These are phyloP conservation scores for Fusarium marasasianum DNA, from an alignment of 2,329 filamentous ascomycete species.

Conservation along the genomic window DNA sequence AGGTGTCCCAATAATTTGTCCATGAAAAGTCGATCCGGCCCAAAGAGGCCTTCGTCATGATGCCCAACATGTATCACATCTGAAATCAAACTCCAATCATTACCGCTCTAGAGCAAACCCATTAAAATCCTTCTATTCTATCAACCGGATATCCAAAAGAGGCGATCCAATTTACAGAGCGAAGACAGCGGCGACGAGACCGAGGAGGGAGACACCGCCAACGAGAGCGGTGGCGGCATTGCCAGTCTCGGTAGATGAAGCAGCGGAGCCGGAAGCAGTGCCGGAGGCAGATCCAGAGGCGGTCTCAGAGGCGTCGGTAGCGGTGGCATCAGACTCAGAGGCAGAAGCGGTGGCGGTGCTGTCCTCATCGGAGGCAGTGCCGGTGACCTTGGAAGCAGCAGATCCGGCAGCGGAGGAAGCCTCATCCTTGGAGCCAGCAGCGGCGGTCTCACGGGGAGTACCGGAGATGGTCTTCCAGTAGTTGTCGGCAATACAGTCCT, in stretches of 20 bases:
- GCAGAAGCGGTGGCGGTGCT: slow-evolving; percentile 38
- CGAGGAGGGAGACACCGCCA: slow-evolving; percentile 57
- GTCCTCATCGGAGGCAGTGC: slow-evolving; percentile 37
- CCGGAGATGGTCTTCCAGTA: slow-evolving; percentile 56
- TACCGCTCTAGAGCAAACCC: slow-evolving; percentile 33
- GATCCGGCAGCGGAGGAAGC: slow-evolving; percentile 36
- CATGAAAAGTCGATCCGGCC: slow-evolving; percentile 36
- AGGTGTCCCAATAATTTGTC: slow-evolving; percentile 41
- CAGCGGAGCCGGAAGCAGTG: slow-evolving; percentile 39
- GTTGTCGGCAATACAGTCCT: slow-evolving; percentile 59
- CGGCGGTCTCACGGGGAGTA: slow-evolving; percentile 51
- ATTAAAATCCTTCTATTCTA: slow-evolving; percentile 34
- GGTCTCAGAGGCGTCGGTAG: slow-evolving; percentile 28
- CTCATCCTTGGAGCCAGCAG: slow-evolving; percentile 38
- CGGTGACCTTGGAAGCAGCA: slow-evolving; percentile 32
- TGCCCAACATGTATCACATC: slow-evolving; percentile 29
- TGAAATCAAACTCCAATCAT: slow-evolving; percentile 39
- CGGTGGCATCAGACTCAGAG: slow-evolving; percentile 14
- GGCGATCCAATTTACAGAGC: slow-evolving; percentile 55
- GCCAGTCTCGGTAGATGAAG: slow-evolving; percentile 42
- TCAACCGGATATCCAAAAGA: slow-evolving; percentile 1
- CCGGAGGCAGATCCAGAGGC: slow-evolving; percentile 33
- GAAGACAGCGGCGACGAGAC: slow-evolving; percentile 59
- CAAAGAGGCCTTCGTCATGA: slow-evolving; percentile 29
- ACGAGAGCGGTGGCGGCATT: slow-evolving; percentile 50